Base-by-base conservation (phyloP, 2,329 filamentous ascomycete genomes). In the Geosmithia putterillii region DNA sequence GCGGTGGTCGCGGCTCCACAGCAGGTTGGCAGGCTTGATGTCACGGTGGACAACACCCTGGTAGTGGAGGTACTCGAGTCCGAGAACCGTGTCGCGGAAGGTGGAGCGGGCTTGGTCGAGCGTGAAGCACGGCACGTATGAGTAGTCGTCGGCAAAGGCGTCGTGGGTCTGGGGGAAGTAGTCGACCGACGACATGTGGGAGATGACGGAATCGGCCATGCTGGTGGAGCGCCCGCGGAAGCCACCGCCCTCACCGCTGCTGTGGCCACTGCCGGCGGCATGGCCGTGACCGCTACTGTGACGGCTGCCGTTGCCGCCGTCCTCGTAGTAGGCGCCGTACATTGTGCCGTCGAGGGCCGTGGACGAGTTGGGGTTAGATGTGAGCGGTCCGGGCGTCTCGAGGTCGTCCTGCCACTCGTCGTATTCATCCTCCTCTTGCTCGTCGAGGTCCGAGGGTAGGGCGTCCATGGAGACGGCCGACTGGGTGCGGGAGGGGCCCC, bases 51-150 rank as follows among this genome's bases (percentile, higher is more conserved):
- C 84, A 38, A 90, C 85, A 15, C 85, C 85, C 57, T 89, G 82
- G 53, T 87, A 90, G 57, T 92, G 86, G 28, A 98, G 72, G 58
- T 96, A 98, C 58, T 98, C 89, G 18, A 98, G 66, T 4, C 92
- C 92, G 34, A 96, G 71, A 2, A 98, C 81, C 0, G 90, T 95
- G 59, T 98, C 92, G 50, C 90, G 76, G 62, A 98, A 96, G 0
- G 86, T 84, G 34, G 78, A 79, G 23, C 89, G 81, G 14, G 89
- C 84, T 57, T 90, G 80, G 21, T 83, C 76, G 32, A 95, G 73
- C 1, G 90, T 94, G 64, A 98, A 85, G 63, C 89, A 88, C 15
- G 92, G 92, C 15, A 96, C 90, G 55, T 92, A 95, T 32, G 84
- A 86, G 60, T 87, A 87, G 58, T 96, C 89, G 52, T 95, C 87